Evolutionary conservation across 2,329 filamentous ascomycete genomes (phyloP).

Genomic region (Cryoendolithus antarcticus): DNA sequence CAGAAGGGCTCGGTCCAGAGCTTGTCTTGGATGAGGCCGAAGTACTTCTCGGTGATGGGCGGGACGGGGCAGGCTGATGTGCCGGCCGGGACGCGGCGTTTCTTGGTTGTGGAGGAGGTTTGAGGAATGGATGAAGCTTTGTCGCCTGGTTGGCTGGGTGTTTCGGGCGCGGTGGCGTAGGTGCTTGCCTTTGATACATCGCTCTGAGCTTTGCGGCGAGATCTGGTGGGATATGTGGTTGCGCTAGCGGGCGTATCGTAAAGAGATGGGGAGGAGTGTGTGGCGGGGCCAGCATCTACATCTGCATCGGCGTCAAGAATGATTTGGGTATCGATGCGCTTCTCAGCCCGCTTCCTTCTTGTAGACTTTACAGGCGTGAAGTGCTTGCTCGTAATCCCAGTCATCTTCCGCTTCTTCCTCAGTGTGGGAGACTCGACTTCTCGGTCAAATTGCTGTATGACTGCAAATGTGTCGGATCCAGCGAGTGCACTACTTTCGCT

Average conservation of each 20-base stretch:
- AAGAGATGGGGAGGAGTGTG: not conserved
- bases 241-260: not conserved
- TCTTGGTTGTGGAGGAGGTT: constrained; percentile 17
- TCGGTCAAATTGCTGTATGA: too few relatives aligned
- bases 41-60: constrained; percentile 46
- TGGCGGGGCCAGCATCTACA: not conserved
- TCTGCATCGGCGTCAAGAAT: constrained; percentile 1
- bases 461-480: too few relatives aligned
- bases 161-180: constrained; percentile 10
- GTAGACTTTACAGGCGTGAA: constrained; percentile 13
- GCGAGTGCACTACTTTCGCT: too few relatives aligned
- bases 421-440: too few relatives aligned
- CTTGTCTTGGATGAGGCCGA: constrained; percentile 76
- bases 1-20: constrained; percentile 64
- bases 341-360: not conserved
- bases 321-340: not conserved
- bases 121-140: too few relatives aligned
- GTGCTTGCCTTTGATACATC: constrained; percentile 10
- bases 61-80: constrained; percentile 49
- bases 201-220: not conserved
- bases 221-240: too few relatives aligned
- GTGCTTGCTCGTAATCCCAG: constrained; percentile 22
- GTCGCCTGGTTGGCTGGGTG: not conserved
- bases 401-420: constrained; percentile 20
- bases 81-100: constrained; percentile 15